phyloP scores from a whole-genome alignment of 177 flowering plant species.

The Telopea speciosissima region DNA sequence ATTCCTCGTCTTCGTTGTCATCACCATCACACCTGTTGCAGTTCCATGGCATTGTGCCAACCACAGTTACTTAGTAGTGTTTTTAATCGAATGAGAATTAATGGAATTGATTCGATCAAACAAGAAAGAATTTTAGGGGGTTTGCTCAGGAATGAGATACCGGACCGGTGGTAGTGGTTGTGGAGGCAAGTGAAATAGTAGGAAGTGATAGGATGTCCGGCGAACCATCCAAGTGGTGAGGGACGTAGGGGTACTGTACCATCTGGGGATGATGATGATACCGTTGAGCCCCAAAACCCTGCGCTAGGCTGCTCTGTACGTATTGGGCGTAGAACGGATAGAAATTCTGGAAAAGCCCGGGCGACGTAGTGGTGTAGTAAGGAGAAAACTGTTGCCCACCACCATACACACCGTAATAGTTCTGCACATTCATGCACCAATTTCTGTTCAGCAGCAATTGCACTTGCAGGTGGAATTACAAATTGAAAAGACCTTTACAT shows the following conservation, averaged over 20 bases:
- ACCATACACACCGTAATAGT: slow-evolving; percentile 51
- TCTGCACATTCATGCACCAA: slow-evolving; percentile 30
- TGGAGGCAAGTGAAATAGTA: slow-evolving; percentile 20
- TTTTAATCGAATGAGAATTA: background rate
- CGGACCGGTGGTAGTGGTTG: slow-evolving; percentile 29
- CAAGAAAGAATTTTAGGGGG: background rate
- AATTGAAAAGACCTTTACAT: too few relatives aligned
- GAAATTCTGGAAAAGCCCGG: slow-evolving; percentile 33
- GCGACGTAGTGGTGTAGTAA: slow-evolving; percentile 29
- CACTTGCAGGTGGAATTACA: too few relatives aligned
- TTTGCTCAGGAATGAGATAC: background rate
- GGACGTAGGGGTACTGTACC: slow-evolving; percentile 45
- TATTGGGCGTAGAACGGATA: slow-evolving; percentile 51
- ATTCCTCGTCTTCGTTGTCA: too few relatives aligned
- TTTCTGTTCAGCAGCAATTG: background rate
- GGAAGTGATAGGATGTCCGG: slow-evolving; percentile 50
- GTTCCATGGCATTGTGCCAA: background rate
- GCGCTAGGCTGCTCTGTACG: slow-evolving; percentile 46
- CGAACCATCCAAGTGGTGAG: slow-evolving; percentile 34
- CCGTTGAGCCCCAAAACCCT: slow-evolving; percentile 40
- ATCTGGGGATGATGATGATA: slow-evolving; percentile 46
- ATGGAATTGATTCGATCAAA: background rate
- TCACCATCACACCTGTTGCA: slow-evolving; percentile 30
- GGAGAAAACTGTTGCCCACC: slow-evolving; percentile 46
- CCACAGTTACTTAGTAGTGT: background rate